Base-by-base conservation (phyloP, 306 rosid genomes). In the Trifolium dubium region DNA sequence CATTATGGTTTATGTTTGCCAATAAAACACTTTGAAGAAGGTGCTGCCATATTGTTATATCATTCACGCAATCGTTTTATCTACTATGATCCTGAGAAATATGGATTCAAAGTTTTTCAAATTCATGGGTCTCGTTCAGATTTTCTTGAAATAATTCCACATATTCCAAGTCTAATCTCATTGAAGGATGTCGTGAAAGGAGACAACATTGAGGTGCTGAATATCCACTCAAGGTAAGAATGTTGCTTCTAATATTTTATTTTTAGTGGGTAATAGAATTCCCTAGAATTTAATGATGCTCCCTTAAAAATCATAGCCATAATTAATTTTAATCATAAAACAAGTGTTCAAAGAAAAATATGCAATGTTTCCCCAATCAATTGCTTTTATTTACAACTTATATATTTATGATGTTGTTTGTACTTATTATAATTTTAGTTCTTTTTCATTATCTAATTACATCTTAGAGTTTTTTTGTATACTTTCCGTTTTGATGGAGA, bases 121-220 rank as follows among this genome's bases (percentile, higher is more conserved):
- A 19, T 68, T 32, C 61, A 1, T 49, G 61, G 46, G 47, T 49
- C 17, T 67, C 5, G 1, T 13, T 6, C 43, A 9, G 0, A 17
- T 5, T 9, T 8, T 3, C 2, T 43, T 31, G 67, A 62, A 62
- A 13, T 35, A 34, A 34, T 35, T 35, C 13, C 67, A 2, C 47
- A 63, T 34, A 35, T 63, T 63, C 67, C 67, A 63, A 63, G 67
- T 63, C 28, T 63, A 35, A 63, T 63, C 6, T 35, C 67, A 50
- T 11, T 69, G 10, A 69, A 69, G 32, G 62, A 69, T 69, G 11
- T 13, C 6, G 32, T 69, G 49, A 50, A 69, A 50, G 74, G 49
- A 15, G 49, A 17, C 49, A 34, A 17, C 18, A 5, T 50, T n/a
- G 34, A 69, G 18, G 74, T 69, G 32, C 3, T 50, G 32, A 50